Evolutionary conservation across 805 yeast species (phyloP).

Genomic region (Blastobotrys americana): DNA sequence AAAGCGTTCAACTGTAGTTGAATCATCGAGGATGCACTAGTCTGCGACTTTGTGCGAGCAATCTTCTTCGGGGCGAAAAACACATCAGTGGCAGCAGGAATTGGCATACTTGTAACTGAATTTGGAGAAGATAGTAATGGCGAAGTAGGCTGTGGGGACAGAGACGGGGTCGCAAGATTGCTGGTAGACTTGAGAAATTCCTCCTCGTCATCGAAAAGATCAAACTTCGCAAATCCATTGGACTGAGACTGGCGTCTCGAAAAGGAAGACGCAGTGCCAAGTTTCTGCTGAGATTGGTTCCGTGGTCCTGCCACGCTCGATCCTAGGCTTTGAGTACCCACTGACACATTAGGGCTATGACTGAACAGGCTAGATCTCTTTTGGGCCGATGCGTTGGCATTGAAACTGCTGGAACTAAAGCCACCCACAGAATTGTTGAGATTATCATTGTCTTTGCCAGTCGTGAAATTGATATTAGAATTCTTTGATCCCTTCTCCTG

Average conservation of each 20-base stretch:
- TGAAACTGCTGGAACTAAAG: not conserved
- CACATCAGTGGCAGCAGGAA: not conserved
- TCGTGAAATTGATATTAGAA: not conserved
- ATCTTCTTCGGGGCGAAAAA: constrained; percentile 13
- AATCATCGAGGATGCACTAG: constrained; percentile 15
- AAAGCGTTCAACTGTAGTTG: constrained; percentile 8
- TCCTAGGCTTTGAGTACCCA: not conserved
- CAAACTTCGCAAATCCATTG: constrained; percentile 11
- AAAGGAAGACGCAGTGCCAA: constrained; percentile 3
- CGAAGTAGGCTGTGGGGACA: constrained; percentile 17
- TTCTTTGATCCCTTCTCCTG: not conserved
- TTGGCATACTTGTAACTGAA: not conserved
- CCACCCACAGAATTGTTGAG: not conserved
- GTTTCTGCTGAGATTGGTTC: constrained; percentile 1
- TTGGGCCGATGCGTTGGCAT: not conserved
- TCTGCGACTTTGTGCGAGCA: constrained; percentile 15
- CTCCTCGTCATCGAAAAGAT: constrained; percentile 16
- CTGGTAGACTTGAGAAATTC: constrained; percentile 4
- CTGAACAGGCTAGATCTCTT: not conserved
- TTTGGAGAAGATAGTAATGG: constrained; percentile 5
- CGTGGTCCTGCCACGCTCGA: constrained; percentile 16
- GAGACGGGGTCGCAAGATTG: constrained; percentile 13
- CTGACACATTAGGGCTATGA: not conserved
- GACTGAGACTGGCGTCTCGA: constrained; percentile 5
- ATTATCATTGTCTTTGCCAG: not conserved